Conservation (phyloP, 495 filamentous ascomycete species). For the Penicillium mononematosum region DNA sequence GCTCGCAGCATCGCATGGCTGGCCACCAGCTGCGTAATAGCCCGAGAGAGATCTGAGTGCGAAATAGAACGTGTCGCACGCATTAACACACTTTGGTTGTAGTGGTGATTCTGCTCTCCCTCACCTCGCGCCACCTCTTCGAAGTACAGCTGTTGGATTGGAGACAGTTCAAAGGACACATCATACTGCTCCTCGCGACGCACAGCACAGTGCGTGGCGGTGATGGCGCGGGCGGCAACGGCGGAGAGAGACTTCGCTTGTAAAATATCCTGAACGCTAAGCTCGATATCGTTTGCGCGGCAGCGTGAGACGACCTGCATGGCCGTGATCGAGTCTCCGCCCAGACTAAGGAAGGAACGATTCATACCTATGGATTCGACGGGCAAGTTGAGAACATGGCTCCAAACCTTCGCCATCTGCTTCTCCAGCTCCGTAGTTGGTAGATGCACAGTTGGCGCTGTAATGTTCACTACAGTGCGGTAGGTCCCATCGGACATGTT, state of each 20-base stretch:
- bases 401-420: slow-evolving; percentile 21
- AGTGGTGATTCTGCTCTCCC: slow-evolving; percentile 40
- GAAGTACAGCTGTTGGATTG: slow-evolving; percentile 28
- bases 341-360: slow-evolving; percentile 39
- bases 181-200: slow-evolving; percentile 15
- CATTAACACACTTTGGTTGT: slow-evolving; percentile 62
- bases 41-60: slow-evolving; percentile 23
- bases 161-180: slow-evolving; percentile 22
- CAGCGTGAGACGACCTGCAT: slow-evolving; percentile 30
- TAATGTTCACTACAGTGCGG: slow-evolving; percentile 4
- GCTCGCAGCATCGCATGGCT: slow-evolving; percentile 63
- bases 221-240: not conserved
- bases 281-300: slow-evolving; percentile 14
- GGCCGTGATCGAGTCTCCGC: slow-evolving; percentile 27
- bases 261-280: slow-evolving; percentile 1
- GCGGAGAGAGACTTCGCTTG: no score
- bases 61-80: slow-evolving; percentile 42
- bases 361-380: slow-evolving; percentile 23
- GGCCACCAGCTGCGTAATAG: slow-evolving; percentile 46
- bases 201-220: not conserved
- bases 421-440: slow-evolving; percentile 19
- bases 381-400: slow-evolving; percentile 16
- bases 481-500: slow-evolving; percentile 1
- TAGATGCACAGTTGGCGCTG: not conserved
- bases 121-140: slow-evolving; percentile 30